Conservation (phyloP, 495 filamentous ascomycete species). For the Barbatosphaeria neglecta region DNA sequence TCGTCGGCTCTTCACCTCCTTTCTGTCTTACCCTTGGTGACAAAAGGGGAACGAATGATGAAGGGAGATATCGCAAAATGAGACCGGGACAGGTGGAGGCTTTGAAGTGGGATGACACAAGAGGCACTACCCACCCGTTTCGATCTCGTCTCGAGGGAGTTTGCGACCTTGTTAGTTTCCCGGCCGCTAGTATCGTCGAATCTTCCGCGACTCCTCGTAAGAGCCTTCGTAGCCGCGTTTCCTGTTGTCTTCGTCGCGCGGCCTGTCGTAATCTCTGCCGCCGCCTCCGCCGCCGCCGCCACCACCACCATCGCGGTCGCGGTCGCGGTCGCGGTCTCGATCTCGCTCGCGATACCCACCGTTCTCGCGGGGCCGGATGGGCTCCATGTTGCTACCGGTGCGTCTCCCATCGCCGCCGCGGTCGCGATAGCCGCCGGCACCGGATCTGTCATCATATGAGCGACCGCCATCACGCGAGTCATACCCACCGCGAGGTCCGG, state of each 20-base stretch:
- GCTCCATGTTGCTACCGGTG: conserved; percentile 59
- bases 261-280: conserved; percentile 28
- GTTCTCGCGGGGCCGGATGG: conserved; percentile 44
- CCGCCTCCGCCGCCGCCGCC: conserved; percentile 36
- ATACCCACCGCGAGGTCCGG: conserved; percentile 45
- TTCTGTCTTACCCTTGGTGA: conserved; percentile 61
- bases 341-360: conserved; percentile 32
- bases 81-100: no score
- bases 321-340: conserved; percentile 24
- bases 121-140: no score
- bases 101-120: conserved; percentile 25
- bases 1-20: neutral
- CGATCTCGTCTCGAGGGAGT: conserved; percentile 65
- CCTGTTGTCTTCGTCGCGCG: conserved; percentile 36
- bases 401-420: conserved; percentile 42
- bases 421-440: conserved; percentile 48
- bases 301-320: conserved; percentile 36
- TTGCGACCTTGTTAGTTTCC: conserved; percentile 67
- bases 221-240: conserved; percentile 43
- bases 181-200: conserved; percentile 42
- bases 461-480: conserved; percentile 44
- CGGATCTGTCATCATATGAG: conserved; percentile 50
- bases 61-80: conserved; percentile 16
- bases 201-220: conserved; percentile 45
- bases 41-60: conserved; percentile 31